Evolutionary conservation across 352 stramenopile species (phyloP).

Genomic region (Globisporangium emineosum): DNA sequence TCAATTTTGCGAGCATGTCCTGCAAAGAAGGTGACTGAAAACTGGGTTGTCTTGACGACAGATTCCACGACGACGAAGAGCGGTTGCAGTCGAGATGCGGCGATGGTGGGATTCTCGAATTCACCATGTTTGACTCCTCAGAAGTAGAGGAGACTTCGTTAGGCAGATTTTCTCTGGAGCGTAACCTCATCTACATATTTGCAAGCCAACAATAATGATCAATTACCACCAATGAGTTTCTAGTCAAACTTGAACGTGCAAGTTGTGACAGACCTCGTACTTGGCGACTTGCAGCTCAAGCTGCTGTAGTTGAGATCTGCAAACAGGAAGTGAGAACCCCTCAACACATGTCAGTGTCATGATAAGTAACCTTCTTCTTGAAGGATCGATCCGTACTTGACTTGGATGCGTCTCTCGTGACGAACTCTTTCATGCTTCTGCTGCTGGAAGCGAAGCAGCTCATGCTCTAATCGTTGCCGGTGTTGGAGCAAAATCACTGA

Average conservation of each 20-base stretch:
- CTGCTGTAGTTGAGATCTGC: conserved; percentile 27
- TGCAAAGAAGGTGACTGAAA: conserved; percentile 4
- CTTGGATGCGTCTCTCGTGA: conserved; percentile 18
- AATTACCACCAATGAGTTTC: not conserved
- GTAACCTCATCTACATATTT: not conserved
- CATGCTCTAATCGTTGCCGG: conserved; percentile 20
- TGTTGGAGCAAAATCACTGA: conserved; percentile 9
- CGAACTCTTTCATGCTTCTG: conserved; percentile 20
- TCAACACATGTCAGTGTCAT: not conserved
- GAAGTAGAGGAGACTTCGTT: not conserved
- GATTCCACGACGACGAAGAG: not conserved
- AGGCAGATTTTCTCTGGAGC: not conserved
- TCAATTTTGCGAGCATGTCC: conserved; percentile 15
- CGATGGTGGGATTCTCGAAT: not conserved
- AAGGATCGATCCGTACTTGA: conserved; percentile 20
- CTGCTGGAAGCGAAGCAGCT: conserved; percentile 26
- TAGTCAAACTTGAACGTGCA: not conserved
- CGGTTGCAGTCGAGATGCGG: not conserved
- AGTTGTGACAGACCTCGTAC: conserved; percentile 24
- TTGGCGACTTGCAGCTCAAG: conserved; percentile 29
- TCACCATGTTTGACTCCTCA: no score
- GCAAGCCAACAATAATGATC: not conserved
- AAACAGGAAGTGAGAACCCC: not conserved
- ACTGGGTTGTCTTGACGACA: not conserved
- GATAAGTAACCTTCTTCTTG: not conserved